Base-by-base conservation (phyloP, 345 rosid species). In the Rhodamnia rubescens region DNA sequence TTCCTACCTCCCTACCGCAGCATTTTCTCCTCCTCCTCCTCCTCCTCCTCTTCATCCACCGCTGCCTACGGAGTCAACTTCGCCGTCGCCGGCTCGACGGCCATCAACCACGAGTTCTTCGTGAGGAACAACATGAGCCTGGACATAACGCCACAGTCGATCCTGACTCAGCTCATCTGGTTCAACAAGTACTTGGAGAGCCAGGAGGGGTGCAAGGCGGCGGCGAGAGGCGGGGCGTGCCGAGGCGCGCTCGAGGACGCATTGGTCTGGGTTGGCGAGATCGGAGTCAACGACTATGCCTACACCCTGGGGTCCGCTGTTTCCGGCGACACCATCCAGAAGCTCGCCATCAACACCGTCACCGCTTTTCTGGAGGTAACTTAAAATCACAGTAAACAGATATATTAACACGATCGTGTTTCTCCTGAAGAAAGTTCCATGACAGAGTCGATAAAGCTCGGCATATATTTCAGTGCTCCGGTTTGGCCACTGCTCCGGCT, bases 31-130 rank as follows among this genome's bases (percentile, higher is more conserved):
- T 82, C 88, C 54, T 87, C 55, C 26, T 87, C 85, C 58, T 84
- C 88, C 21, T 81, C 83, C 50, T 12, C 88, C 21, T 81, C 83
- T n/a, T 12, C 32, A 27, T 32, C 54, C 53, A 18, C 83, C 12
- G 50, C 82, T 22, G 16, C 53, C 83, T 11, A 4, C 87, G 97
- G 99, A n/a, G 91, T 97, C 53, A 95, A 94, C 89, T 97, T 97
- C 24, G 99, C 99, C 22, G 96, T 97, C 4, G 96, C 93, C 11
- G 99, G 99, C n/a, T 90, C 98, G 11, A 97, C 98, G 14, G 94
- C 92, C 8, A 94, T 97, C 32, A 92, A 93, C 42, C 95, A 97
- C 83, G 92, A 88, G 2, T 97, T 94, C 90, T 97, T 97, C 87
- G 95, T 90, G 55, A 90, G 89, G 89, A 97, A 95, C 90, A 95